Evolutionary conservation across 345 rosid species (phyloP).

Genomic region (Crucihimalaya himalaica): DNA sequence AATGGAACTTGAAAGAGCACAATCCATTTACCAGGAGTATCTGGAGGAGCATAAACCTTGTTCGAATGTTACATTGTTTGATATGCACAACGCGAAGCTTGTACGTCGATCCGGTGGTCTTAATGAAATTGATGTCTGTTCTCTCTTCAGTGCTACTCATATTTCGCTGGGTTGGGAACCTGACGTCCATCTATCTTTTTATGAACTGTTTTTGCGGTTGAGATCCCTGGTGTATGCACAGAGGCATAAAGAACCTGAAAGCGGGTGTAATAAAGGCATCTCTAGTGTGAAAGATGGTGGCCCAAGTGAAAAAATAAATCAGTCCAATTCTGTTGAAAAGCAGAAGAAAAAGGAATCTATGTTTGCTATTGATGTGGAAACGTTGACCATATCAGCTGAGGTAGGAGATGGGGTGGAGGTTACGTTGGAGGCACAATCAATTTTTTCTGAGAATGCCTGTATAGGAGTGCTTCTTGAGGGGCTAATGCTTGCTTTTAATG

Average conservation of each 20-base stretch:
- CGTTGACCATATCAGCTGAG: constrained; percentile 72
- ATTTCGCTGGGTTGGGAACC: constrained; percentile 92
- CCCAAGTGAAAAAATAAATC: constrained; percentile 46
- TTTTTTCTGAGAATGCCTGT: constrained; percentile 93
- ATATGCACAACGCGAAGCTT: constrained; percentile 84
- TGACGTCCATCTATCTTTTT: constrained; percentile 74
- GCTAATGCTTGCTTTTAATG: constrained; percentile 65
- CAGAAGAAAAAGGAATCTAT: constrained; percentile 82
- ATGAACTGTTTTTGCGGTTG: constrained; percentile 74
- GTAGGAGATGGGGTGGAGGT: constrained; percentile 95
- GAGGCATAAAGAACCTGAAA: constrained; percentile 53
- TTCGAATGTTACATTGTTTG: constrained; percentile 64
- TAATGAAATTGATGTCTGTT: constrained; percentile 82
- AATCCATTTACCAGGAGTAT: constrained; percentile 76
- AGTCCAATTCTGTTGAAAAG: constrained; percentile 52
- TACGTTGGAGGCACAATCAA: constrained; percentile 80
- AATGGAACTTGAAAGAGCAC: constrained; percentile 89
- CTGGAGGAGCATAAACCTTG: constrained; percentile 58
- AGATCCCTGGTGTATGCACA: constrained; percentile 60
- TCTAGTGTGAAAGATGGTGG: constrained; percentile 46
- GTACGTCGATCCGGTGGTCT: constrained; percentile 89
- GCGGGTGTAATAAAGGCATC: constrained; percentile 42
- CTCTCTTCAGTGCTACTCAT: constrained; percentile 92
- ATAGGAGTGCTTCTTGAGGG: constrained; percentile 98
- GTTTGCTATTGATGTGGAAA: constrained; percentile 95